Evolutionary conservation across 495 filamentous ascomycete species (phyloP), one percentile per base, ranked within the genome.

Genomic region (Penicillium robsamsonii): DNA sequence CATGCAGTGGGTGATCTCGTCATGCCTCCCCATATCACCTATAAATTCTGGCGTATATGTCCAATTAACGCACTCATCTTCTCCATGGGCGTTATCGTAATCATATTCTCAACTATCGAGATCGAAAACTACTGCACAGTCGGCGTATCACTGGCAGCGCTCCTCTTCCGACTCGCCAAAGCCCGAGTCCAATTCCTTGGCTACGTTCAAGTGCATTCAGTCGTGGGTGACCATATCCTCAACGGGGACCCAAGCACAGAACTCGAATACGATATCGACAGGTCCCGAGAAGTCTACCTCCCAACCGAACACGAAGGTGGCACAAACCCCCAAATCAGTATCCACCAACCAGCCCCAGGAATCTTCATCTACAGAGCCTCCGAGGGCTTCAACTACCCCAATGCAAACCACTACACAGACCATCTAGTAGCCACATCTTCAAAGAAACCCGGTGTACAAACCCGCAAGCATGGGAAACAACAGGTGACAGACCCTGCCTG

Each of bases 351-450:
- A 4, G 92, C 91, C 62, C 91, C 92, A 3, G 92, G 93, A 45
- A 83, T 96, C 58, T 96, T 96, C 75, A 95, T 97, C 67, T 97
- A 95, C 74, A 84, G 92, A 45, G 95, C 96, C 73, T 87, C 90
- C 2, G 92, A 97, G 74, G 91, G 91, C 27, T 96, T 93, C 78
- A 91, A 92, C 75, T 97, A 96, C 65, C 89, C 91, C 50, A 97
- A 95, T 60, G 90, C 89, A 20, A 87, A 86, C 63, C 87, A 92
- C 70, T 92, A 94, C 65, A 82, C 94, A 31, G 91, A 95, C 62
- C 75, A 86, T 57, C 81, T 97, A 58, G 82, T 87, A 63, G 71
- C 9, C 80, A 81, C 60, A 88, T 97, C 54, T 88, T 91, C 69
- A 68, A 79, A 29, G 65, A 82, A 45, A 94, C 92, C 2, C 85